phyloP scores from a whole-genome alignment of 1,284 basidiomycete species.

The Pseudozyma tsukubaensis region DNA sequence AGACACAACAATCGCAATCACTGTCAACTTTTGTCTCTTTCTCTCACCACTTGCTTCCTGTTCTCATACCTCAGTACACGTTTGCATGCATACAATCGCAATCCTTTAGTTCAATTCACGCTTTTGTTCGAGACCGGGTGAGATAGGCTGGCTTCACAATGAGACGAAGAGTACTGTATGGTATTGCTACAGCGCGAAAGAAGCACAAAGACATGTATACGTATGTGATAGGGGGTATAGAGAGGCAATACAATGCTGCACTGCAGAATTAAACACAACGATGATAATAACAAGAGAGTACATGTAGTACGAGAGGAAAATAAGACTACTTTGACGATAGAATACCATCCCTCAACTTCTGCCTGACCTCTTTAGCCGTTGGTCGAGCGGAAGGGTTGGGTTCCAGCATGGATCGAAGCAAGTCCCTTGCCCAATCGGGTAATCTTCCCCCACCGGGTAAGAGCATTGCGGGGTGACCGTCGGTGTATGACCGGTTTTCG shows the following conservation, averaged over 20 bases:
- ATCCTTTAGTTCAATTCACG: not conserved
- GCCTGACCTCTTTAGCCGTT: constrained; percentile 47
- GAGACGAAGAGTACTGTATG: not conserved
- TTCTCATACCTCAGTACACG: not conserved
- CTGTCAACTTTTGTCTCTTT: not conserved
- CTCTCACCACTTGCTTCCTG: not conserved
- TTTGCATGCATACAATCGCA: not conserved
- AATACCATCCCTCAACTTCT: constrained; percentile 12
- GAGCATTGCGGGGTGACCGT: constrained; percentile 63
- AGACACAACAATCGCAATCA: not conserved
- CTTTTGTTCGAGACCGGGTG: not conserved
- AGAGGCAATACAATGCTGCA: too few species aligned
- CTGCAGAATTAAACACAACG: too few species aligned
- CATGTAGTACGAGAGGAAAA: not conserved
- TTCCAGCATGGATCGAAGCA: constrained; percentile 57
- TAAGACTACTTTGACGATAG: not conserved
- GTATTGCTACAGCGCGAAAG: not conserved
- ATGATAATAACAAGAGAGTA: not conserved
- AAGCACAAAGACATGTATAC: not conserved
- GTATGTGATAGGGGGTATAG: too few species aligned
- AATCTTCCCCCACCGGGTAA: constrained; percentile 63
- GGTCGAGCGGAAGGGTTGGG: constrained; percentile 51
- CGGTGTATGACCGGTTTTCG: constrained; percentile 44
- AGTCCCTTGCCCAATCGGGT: constrained; percentile 57
- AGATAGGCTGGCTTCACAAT: not conserved